Base-by-base conservation (phyloP, 306 rosid species). In the Pachyrhizus erosus region DNA sequence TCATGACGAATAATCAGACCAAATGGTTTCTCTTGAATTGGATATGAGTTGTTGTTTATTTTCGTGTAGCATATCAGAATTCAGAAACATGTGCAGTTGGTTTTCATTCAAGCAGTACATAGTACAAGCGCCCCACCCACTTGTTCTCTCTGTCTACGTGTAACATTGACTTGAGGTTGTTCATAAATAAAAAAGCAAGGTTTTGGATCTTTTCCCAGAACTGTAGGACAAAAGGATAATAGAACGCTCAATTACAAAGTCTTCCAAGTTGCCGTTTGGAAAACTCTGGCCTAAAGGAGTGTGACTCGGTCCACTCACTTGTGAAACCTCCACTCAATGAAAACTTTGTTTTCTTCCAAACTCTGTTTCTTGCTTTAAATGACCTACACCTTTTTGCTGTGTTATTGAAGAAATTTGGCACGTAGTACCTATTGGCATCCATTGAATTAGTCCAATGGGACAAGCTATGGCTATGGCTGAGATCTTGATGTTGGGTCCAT, bases 401-500 rank as follows among this genome's bases (percentile, higher is more conserved):
- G 34, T 33, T 60, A 29, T 24, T 61, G 34, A 43, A 31, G 29
- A 29, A 29, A 66, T 74, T 73, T 65, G 80, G 26, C 60, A 45
- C 65, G 24, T 72, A 72, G 24, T 71, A 72, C 39, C 40, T 26
- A 62, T 48, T 60, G 68, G 37, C 46, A 21, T 13, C 40, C 29
- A 70, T 48, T 67, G 40, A 83, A 69, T 49, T 62, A 77, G 76
- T 83, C 64, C 64, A 80, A 70, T 54, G 60, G 68, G 77, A 77
- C 77, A 77, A 46, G 80, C 69, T 85, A 71, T 72, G 33, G 75
- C 62, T 78, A 66, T 64, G 73, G 65, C 40, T 73, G 40, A 82
- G 77, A 82, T 69, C 76, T 74, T 60, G 33, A 40, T 75, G 60
- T 40, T 79, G 89, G 87, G 76, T 86, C 87, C 85, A 76, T 81